A percentile compares a stretch with the other conserved stretches of the same genome.
Conservation (phyloP, 495 filamentous ascomycete species). For the Penicillium simplicissimum region DNA sequence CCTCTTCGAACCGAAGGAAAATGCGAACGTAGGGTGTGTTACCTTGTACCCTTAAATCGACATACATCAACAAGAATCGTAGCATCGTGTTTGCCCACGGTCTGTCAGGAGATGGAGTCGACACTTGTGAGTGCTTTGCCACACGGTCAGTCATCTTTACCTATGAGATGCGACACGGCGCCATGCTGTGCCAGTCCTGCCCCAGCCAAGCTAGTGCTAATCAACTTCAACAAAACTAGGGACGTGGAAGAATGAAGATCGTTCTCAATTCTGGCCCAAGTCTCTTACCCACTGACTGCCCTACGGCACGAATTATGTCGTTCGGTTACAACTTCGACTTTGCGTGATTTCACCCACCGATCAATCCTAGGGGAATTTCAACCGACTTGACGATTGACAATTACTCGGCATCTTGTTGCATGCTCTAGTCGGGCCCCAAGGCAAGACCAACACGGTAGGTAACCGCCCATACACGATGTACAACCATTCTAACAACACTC, state of each 20-base stretch:
- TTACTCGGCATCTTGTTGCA: background rate
- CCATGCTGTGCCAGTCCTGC: background rate
- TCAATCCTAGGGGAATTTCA: background rate
- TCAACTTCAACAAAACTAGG: background rate
- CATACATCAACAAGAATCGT: background rate
- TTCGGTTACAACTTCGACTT: background rate
- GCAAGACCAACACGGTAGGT: background rate
- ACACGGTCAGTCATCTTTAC: background rate
- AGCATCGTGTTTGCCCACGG: background rate
- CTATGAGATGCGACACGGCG: background rate
- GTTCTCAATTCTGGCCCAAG: background rate
- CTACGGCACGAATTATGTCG: background rate
- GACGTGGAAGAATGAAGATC: background rate
- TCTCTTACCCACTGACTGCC: background rate
- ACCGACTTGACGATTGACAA: background rate
- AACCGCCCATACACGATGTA: background rate
- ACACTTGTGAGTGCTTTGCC: background rate
- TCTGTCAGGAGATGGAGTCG: background rate
- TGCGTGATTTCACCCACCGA: background rate
- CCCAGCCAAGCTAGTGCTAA: background rate
- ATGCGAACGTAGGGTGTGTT: background rate
- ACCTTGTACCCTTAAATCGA: background rate
- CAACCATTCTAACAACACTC: background rate
- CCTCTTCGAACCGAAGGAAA: background rate
- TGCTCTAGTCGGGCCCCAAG: background rate